Evolutionary conservation across 768 basidiomycete species (phyloP).

Genomic region (Leccinum rimulosum): DNA sequence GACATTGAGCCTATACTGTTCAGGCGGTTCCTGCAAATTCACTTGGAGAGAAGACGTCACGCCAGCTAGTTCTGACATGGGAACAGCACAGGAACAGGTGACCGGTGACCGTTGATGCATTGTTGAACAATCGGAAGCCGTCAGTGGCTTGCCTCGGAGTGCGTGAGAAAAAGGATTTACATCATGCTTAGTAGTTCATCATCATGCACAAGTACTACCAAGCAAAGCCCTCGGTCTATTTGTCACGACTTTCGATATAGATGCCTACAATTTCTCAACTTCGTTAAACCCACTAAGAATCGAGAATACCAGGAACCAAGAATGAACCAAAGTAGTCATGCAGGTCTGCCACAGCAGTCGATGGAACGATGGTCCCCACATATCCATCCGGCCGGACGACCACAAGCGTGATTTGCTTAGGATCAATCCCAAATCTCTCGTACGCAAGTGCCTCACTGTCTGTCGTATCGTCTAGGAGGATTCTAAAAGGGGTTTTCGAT

Average conservation of each 20-base stretch:
- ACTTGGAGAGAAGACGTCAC: neutral
- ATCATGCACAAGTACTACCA: too few relatives aligned
- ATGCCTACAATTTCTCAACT: neutral
- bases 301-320: conserved; percentile 23
- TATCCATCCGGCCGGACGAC: conserved; percentile 43
- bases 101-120: neutral
- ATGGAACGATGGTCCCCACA: conserved; percentile 34
- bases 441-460: conserved; percentile 31
- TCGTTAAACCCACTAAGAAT: neutral
- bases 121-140: too few relatives aligned
- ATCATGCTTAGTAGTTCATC: too few relatives aligned
- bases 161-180: too few relatives aligned
- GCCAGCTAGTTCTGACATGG: neutral
- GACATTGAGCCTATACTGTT: neutral
- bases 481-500: conserved; percentile 20
- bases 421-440: conserved; percentile 33
- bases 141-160: too few relatives aligned
- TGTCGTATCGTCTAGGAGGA: conserved; percentile 36
- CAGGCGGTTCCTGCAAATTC: neutral
- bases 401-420: conserved; percentile 30
- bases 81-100: neutral
- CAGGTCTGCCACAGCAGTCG: conserved; percentile 33
- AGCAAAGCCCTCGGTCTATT: too few relatives aligned
- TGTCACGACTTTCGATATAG: too few relatives aligned
- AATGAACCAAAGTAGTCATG: conserved; percentile 50